Percentiles rank a stretch among this genome's conserved stretches.
These are phyloP conservation scores for Boletellus sp. DNA, from an alignment of 1,284 basidiomycete species.

Conservation along the genomic window DNA sequence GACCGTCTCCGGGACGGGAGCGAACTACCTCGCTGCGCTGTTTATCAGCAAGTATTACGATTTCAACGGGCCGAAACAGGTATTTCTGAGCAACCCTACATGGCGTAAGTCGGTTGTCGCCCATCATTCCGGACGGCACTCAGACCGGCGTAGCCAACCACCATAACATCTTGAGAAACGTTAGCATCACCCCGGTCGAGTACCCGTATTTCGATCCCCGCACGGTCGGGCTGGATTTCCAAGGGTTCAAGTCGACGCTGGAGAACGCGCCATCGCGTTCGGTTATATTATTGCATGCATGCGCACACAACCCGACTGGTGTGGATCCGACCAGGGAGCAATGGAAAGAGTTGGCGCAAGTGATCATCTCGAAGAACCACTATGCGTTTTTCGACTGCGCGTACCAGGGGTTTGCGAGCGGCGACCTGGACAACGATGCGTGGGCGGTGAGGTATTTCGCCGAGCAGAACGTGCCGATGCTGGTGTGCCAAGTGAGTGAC, in stretches of 20 bases:
- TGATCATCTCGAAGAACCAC: conserved; percentile 75
- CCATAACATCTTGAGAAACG: conserved; percentile 83
- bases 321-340: conserved; percentile 90
- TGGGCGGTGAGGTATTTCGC: conserved; percentile 79
- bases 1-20: conserved; percentile 94
- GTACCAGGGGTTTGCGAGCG: conserved; percentile 92
- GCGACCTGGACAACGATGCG: conserved; percentile 74
- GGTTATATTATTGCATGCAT: conserved; percentile 88
- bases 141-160: conserved; percentile 72
- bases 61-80: conserved; percentile 61
- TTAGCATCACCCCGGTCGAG: conserved; percentile 74
- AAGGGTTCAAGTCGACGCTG: conserved; percentile 68
- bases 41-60: conserved; percentile 87
- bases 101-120: conserved; percentile 60
- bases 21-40: conserved; percentile 87
- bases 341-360: conserved; percentile 79
- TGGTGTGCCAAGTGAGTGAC: conserved; percentile 78
- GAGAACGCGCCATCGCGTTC: conserved; percentile 67
- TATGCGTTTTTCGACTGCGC: conserved; percentile 95
- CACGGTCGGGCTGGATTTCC: conserved; percentile 86
- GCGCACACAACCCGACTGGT: conserved; percentile 95
- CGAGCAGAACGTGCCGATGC: conserved; percentile 66
- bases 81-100: conserved; percentile 80
- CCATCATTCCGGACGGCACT: conserved; percentile 3
- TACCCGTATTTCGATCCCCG: conserved; percentile 92